Evolutionary conservation across 2,329 filamentous ascomycete species (phyloP).

Genomic region (Talaromyces islandicus): DNA sequence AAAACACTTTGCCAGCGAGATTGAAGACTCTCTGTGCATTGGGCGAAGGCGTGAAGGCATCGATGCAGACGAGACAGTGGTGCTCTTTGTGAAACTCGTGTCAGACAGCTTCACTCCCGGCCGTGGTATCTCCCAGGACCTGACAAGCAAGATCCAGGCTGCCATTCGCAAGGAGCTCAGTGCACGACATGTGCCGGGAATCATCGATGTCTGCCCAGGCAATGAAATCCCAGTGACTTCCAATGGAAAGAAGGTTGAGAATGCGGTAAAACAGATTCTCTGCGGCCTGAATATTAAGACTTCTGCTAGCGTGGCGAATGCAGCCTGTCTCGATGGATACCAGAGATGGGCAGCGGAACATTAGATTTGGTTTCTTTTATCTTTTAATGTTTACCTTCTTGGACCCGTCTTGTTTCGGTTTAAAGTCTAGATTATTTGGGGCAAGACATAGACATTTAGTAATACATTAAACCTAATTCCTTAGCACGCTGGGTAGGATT

Average conservation of each 20-base stretch:
- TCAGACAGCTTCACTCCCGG: slow-evolving; percentile 12
- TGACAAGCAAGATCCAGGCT: slow-evolving; percentile 60
- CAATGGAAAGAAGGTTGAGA: slow-evolving; percentile 98
- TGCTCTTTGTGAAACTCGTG: slow-evolving; percentile 78
- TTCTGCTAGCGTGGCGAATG: slow-evolving; percentile 88
- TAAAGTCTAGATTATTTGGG: neutral
- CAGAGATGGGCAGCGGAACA: slow-evolving; percentile 63
- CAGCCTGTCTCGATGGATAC: slow-evolving; percentile 84
- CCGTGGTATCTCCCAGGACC: slow-evolving; percentile 49
- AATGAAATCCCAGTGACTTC: slow-evolving; percentile 79
- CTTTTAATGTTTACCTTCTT: neutral
- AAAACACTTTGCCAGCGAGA: slow-evolving; percentile 68
- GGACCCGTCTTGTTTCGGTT: neutral
- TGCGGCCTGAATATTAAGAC: slow-evolving; percentile 83
- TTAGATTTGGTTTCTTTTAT: neutral
- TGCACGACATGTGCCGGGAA: slow-evolving; percentile 78
- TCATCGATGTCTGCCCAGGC: slow-evolving; percentile 68
- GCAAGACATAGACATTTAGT: neutral
- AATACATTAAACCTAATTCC: neutral
- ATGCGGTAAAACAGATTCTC: slow-evolving; percentile 92
- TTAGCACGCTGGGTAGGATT: neutral
- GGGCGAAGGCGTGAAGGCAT: slow-evolving; percentile 63
- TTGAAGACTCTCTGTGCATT: slow-evolving; percentile 84
- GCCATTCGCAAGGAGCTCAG: slow-evolving; percentile 73
- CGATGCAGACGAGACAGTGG: slow-evolving; percentile 79